phyloP scores from a whole-genome alignment of 768 basidiomycete species.

The Coprinopsis marcescibilis region DNA sequence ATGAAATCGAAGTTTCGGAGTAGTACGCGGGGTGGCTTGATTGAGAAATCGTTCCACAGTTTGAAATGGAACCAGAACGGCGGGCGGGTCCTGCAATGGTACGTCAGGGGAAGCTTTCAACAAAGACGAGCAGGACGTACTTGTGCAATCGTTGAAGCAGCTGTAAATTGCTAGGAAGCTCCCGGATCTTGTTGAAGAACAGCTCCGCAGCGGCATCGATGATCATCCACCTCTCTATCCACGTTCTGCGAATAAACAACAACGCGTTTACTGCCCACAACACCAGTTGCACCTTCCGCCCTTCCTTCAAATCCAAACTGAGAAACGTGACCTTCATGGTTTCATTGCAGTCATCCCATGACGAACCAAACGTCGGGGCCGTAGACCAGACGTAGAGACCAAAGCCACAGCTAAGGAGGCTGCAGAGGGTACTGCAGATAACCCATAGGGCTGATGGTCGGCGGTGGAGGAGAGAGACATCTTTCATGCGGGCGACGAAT shows the following conservation, averaged over 20 bases:
- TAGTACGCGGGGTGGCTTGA: not conserved
- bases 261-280: not conserved
- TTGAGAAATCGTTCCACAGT: not conserved
- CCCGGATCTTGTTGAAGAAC: not conserved
- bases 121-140: not conserved
- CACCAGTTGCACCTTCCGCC: not conserved
- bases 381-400: constrained; percentile 4
- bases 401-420: not conserved
- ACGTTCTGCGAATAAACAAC: not conserved
- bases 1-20: constrained; percentile 4
- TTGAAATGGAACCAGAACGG: not conserved
- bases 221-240: not conserved
- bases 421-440: not conserved
- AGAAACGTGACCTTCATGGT: constrained; percentile 1
- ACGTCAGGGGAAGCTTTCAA: not conserved
- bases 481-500: constrained; percentile 2
- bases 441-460: constrained; percentile 1
- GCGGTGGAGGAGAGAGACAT: not conserved
- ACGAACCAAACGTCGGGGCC: not conserved
- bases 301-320: not conserved
- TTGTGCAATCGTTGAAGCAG: not conserved
- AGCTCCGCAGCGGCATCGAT: not conserved
- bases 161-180: not conserved
- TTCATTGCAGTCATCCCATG: constrained; percentile 3
- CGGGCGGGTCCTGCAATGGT: not conserved